Base-by-base conservation (phyloP, 768 basidiomycete genomes). In the Megacollybia marginata region DNA sequence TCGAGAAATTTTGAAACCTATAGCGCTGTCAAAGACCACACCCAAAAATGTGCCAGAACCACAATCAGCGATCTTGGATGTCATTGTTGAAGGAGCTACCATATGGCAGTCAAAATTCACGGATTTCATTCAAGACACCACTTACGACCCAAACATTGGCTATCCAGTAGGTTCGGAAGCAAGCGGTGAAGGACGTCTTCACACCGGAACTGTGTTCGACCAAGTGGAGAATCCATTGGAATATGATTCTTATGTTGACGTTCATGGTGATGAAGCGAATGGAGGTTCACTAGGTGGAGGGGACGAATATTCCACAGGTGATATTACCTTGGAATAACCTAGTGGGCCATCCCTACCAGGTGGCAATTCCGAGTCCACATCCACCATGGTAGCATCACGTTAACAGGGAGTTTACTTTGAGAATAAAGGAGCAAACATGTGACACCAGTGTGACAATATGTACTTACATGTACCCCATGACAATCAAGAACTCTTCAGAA, bases 41-140 rank as follows among this genome's bases (percentile, higher is more conserved):
- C 38, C 44, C 7, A 36, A 42, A 2, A 23, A 8, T 6, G n/a
- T 8, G 13, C 32, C 32, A 42, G 42, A 50, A 35, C 35, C 34
- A 8, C 35, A 33, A 5, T 56, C 54, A 1, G 50, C 55, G 4
- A 53, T 63, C 11, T 8, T 58, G 15, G 62, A 60, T 38, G 33
- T 57, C 6, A 28, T 48, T 6, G 58, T 52, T 9, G 49, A 33
- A 20, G 62, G 59, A 12, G 45, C 55, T 5, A 46, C 52, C 19
- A 33, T 49, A 3, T 61, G 56, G 61, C 45, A 52, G 16, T 54
- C 54, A 16, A 63, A 63, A 40, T 62, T 57, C 38, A 28, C 12
- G 0, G 56, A 61, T 2, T 63, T 60, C 46, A 48, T 59, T 13
- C 33, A 47, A 12, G 32, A 38, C 4, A 62, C 61, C 7, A 59